Percentiles rank a stretch among this genome's conserved stretches.
phyloP scores from a whole-genome alignment of 2,329 filamentous ascomycete species.

The Phaeosphaeriaceae sp. region DNA sequence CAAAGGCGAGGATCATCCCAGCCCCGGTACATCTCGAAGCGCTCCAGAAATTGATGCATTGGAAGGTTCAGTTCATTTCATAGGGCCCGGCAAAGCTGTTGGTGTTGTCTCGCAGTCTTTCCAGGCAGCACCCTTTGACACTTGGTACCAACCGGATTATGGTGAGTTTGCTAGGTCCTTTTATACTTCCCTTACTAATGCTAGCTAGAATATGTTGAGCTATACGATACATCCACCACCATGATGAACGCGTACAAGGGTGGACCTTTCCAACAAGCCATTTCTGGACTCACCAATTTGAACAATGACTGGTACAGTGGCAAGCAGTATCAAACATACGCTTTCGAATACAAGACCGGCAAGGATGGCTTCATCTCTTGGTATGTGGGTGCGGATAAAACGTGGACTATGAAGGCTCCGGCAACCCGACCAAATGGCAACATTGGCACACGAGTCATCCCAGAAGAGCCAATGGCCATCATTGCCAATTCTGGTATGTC shows the following conservation, averaged over 20 bases:
- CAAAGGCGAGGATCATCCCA: slow-evolving; percentile 68
- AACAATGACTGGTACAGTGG: slow-evolving; percentile 66
- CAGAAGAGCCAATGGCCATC: slow-evolving; percentile 70
- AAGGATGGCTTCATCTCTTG: slow-evolving; percentile 67
- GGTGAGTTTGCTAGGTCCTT: slow-evolving; percentile 31
- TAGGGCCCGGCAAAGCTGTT: slow-evolving; percentile 60
- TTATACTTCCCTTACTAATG: slow-evolving; percentile 14
- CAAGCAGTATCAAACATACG: slow-evolving; percentile 61
- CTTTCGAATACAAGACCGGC: slow-evolving; percentile 64
- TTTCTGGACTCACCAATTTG: slow-evolving; percentile 60
- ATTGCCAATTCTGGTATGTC: slow-evolving; percentile 76
- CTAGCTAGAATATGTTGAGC: slow-evolving; percentile 63
- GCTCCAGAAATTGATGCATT: slow-evolving; percentile 76
- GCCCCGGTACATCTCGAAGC: slow-evolving; percentile 67
- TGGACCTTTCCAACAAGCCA: slow-evolving; percentile 62
- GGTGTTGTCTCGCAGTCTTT: slow-evolving; percentile 70
- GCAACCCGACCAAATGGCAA: slow-evolving; percentile 73
- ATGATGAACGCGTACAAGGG: slow-evolving; percentile 62
- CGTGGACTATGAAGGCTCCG: slow-evolving; percentile 67
- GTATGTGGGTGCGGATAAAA: slow-evolving; percentile 70
- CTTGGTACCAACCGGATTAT: slow-evolving; percentile 69
- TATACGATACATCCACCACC: slow-evolving; percentile 65
- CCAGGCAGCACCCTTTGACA: slow-evolving; percentile 73
- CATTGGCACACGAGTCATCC: slow-evolving; percentile 68
- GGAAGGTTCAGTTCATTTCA: slow-evolving; percentile 66